Evolutionary conservation across 2,329 filamentous ascomycete genomes (phyloP), one percentile per base, ranked within the genome.

Genomic region (Pseudogymnoascus verrucosus): DNA sequence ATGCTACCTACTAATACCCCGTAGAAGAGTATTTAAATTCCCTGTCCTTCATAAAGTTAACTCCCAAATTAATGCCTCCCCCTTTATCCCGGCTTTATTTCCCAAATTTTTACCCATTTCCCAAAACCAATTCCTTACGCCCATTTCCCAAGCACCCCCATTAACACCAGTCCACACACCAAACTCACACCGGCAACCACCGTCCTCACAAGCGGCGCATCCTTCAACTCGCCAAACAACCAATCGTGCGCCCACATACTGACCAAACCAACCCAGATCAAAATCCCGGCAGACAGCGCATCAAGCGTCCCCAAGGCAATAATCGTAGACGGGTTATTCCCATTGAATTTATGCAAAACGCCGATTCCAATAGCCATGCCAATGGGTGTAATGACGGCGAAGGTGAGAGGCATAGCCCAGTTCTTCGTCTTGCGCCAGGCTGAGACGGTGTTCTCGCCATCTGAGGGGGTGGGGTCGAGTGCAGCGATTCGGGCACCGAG

Each of bases 291-390:
- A 0, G 85, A 89, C 8, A 92, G 71, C 5, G 89, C 87, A 73
- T 93, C 86, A 1, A 93, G 78, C 0, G 88, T 90, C 0, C 89
- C 89, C 37, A 92, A 84, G 2, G 89, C 86, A 47, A 92, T 75
- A 42, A 91, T 78, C 0, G 89, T 92, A 1, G 80, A 79, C 2
- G 79, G 82, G 68, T 90, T 83, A 69, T 89, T 91, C 3, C 88
- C 89, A 69, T 93, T 92, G 76, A 91, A 92, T 7, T 79, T 73
- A 39, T 86, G 76, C 28, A 92, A 75, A 3, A 89, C 88, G 2
- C 88, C 88, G 36, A 91, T 86, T 0, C 90, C 89, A 65, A 93
- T 91, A 0, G 86, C 88, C 89, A 93, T 93, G 10, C 89, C 90
- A 31, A 91, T 77, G 0, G 89, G 89, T 0, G 89, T 93, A 63